Evolutionary conservation across 192 early-diverging fungal species (phyloP).

Genomic region (Linnemannia schmuckeri): DNA sequence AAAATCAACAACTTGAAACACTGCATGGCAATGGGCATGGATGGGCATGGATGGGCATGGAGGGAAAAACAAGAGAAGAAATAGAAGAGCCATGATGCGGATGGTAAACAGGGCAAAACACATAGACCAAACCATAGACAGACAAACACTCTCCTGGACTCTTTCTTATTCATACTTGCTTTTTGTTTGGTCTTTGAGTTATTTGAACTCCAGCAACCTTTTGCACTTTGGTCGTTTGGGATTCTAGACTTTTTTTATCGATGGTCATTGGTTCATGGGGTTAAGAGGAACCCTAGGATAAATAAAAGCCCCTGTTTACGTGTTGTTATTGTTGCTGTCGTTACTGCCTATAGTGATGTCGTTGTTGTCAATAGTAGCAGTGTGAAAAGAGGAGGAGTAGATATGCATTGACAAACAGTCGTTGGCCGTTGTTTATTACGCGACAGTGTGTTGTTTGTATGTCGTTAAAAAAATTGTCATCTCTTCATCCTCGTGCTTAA

Average conservation of each 20-base stretch:
- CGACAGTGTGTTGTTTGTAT: background rate
- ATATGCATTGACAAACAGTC: too few relatives aligned
- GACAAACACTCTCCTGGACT: background rate
- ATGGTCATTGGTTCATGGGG: too few relatives aligned
- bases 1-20: slow-evolving; percentile 2
- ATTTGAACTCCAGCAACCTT: too few relatives aligned
- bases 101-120: background rate
- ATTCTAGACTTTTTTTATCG: too few relatives aligned
- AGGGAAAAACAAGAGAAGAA: background rate
- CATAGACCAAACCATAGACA: background rate
- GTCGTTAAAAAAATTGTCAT: background rate
- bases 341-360: too few relatives aligned
- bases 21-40: background rate
- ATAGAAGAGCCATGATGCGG: background rate
- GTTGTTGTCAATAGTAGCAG: too few relatives aligned
- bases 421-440: background rate
- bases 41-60: background rate
- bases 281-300: too few relatives aligned
- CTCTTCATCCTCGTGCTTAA: background rate
- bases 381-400: too few relatives aligned
- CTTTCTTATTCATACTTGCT: background rate
- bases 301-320: too few relatives aligned
- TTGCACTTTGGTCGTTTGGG: too few relatives aligned
- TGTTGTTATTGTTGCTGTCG: too few relatives aligned
- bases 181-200: too few relatives aligned